Base-by-base conservation (phyloP, 2,329 filamentous ascomycete species). In the Cytospora paraplurivora region DNA sequence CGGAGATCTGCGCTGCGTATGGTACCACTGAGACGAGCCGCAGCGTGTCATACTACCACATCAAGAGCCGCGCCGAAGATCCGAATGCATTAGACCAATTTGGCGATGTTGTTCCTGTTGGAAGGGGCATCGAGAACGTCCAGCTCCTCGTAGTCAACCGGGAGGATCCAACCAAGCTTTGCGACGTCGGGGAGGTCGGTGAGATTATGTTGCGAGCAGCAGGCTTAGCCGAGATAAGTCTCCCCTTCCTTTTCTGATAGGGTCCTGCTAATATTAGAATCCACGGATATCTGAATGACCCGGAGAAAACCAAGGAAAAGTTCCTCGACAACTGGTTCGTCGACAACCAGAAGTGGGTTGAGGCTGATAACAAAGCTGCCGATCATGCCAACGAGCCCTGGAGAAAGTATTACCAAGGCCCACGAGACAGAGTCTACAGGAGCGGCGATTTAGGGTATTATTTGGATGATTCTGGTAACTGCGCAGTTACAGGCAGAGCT, bases 261-360 rank as follows among this genome's bases (percentile, higher is more conserved):
- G 37, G 10, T 15, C 11, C 47, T 59, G 32, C 63, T 63, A 49
- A 66, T 50, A 52, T 70, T 65, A 54, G 34, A 35, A 6, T 35
- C 34, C 34, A 35, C 34, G 75, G 76, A 34, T 78, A 78, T 51
- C 71, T 77, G 66, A 86, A 82, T 3, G 81, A 87, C 59, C 71
- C 71, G 3, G 77, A 75, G 62, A 81, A 88, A 69, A 91, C 85
- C 32, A 74, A 79, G 53, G 70, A 73, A 70, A 97, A 97, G 75
- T 97, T 97, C 71, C 72, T 97, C 13, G 75, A 79, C 60, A 96
- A 93, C 74, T 97, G 92, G 92, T 97, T 96, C 70, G 87, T 94
- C 49, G 88, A 95, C 70, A 85, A 86, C 64, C 75, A 85, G 49
- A 83, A 82, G 67, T 95, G 91, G 90, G 76, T 83, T 0, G 83